These are phyloP conservation scores for Phytopythium cucurbitacearum DNA, from an alignment of 352 stramenopile species.

Conservation along the genomic window DNA sequence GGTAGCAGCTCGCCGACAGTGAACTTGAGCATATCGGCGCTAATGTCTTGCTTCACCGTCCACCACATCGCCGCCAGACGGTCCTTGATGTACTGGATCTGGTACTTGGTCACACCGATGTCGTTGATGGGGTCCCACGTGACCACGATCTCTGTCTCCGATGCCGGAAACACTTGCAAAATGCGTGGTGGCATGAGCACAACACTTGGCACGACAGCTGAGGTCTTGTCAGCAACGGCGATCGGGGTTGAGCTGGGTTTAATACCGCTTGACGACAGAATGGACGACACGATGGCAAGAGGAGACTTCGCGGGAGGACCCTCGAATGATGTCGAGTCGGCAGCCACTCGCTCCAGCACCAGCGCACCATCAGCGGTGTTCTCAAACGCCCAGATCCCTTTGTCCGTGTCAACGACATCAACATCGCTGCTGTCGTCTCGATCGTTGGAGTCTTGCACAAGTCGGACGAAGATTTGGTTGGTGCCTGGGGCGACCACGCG, in stretches of 20 bases:
- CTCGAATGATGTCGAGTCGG: conserved; percentile 24
- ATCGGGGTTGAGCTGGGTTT: conserved; percentile 10
- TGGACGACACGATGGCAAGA: conserved; percentile 46
- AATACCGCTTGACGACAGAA: conserved; percentile 46
- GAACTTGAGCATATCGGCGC: conserved; percentile 43
- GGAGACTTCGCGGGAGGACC: conserved; percentile 11
- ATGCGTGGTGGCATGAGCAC: conserved; percentile 40
- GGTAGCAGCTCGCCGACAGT: conserved; percentile 48
- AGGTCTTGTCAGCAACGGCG: conserved; percentile 9
- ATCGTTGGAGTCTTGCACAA: conserved; percentile 7
- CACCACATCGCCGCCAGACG: conserved; percentile 75
- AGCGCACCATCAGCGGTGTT: conserved; percentile 52
- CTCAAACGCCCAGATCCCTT: conserved; percentile 62
- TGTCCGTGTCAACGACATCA: conserved; percentile 6
- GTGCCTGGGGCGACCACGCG: conserved; percentile 51
- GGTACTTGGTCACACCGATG: conserved; percentile 55
- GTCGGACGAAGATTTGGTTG: conserved; percentile 57
- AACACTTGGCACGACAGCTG: conserved; percentile 5
- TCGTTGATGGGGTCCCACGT: conserved; percentile 74
- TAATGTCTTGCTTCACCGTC: conserved; percentile 68
- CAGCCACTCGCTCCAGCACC: conserved; percentile 54
- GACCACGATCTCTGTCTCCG: conserved; percentile 55
- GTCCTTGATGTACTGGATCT: conserved; percentile 83
- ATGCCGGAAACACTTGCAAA: conserved; percentile 49
- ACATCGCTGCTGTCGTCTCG: conserved; percentile 4